phyloP scores from a whole-genome alignment of 2,329 filamentous ascomycete genomes.

The Fusarium sp. region DNA sequence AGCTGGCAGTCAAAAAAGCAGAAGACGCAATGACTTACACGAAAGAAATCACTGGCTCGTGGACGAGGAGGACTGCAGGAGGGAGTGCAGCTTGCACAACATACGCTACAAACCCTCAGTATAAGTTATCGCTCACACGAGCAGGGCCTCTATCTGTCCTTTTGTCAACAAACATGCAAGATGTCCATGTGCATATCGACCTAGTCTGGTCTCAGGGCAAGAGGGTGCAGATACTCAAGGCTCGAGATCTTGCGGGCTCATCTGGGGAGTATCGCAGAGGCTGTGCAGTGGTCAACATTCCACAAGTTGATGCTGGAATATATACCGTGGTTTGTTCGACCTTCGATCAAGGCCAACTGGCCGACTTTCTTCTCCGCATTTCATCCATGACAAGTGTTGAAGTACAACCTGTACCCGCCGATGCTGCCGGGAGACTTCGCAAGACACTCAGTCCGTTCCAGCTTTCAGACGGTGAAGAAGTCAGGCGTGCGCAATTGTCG shows the following conservation, averaged over 20 bases:
- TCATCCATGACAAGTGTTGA: slow-evolving; percentile 69
- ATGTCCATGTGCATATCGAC: slow-evolving; percentile 85
- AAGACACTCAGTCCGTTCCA: slow-evolving; percentile 68
- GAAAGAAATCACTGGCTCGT: slow-evolving; percentile 72
- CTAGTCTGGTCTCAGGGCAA: slow-evolving; percentile 82
- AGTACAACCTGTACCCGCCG: slow-evolving; percentile 73
- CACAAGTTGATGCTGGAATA: slow-evolving; percentile 72
- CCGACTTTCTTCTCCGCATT: slow-evolving; percentile 80
- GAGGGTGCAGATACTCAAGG: slow-evolving; percentile 75
- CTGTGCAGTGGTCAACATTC: slow-evolving; percentile 76
- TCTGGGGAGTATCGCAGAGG: slow-evolving; percentile 91
- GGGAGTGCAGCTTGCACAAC: slow-evolving; percentile 82
- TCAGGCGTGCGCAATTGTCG: slow-evolving; percentile 56
- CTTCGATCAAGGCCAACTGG: slow-evolving; percentile 83
- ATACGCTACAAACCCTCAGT: slow-evolving; percentile 92
- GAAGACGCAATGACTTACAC: slow-evolving; percentile 69
- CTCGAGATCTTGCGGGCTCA: slow-evolving; percentile 82
- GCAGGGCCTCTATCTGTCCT: slow-evolving; percentile 77
- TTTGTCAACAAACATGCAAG: slow-evolving; percentile 74
- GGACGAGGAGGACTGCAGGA: slow-evolving; percentile 84
- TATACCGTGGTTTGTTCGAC: slow-evolving; percentile 95
- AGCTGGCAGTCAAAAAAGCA: slow-evolving; percentile 73
- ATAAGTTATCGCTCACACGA: slow-evolving; percentile 70
- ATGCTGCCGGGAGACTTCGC: slow-evolving; percentile 80
- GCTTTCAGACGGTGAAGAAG: slow-evolving; percentile 59